A percentile compares a stretch with the other conserved stretches of the same genome.
Evolutionary conservation across 768 basidiomycete genomes (phyloP).

Genomic region (Tulasnella sp.): DNA sequence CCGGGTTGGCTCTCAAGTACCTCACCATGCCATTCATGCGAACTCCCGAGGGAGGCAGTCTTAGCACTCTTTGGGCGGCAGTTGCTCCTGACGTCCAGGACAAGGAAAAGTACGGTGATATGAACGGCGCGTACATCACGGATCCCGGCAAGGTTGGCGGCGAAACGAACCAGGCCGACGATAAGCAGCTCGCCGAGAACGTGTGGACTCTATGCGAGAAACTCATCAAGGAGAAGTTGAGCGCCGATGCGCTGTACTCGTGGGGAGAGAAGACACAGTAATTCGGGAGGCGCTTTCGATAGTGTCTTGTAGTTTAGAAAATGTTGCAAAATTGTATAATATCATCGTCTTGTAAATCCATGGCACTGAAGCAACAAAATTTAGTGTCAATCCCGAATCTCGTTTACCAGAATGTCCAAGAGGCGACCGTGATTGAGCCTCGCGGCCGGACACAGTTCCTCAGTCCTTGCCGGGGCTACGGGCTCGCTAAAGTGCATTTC

Average conservation of each 20-base stretch:
- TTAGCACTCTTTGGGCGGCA: constrained; percentile 19
- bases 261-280: constrained; percentile 3
- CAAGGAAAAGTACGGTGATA: background rate
- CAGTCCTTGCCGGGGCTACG: too few relatives aligned
- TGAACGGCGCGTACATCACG: constrained; percentile 14
- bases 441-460: too few relatives aligned
- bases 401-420: too few relatives aligned
- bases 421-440: too few relatives aligned
- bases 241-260: constrained; percentile 11
- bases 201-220: constrained; percentile 13
- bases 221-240: constrained; percentile 14
- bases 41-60: constrained; percentile 7
- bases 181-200: constrained; percentile 13
- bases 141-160: constrained; percentile 19
- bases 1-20: background rate
- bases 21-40: constrained; percentile 18
- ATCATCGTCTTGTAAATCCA: too few relatives aligned
- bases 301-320: background rate
- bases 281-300: background rate
- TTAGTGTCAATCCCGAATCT: too few relatives aligned
- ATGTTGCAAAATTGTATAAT: background rate
- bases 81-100: constrained; percentile 9
- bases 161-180: constrained; percentile 16
- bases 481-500: too few relatives aligned
- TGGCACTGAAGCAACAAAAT: too few relatives aligned